Evolutionary conservation across 768 basidiomycete species (phyloP).

Genomic region (Gelatoporia subvermispora): DNA sequence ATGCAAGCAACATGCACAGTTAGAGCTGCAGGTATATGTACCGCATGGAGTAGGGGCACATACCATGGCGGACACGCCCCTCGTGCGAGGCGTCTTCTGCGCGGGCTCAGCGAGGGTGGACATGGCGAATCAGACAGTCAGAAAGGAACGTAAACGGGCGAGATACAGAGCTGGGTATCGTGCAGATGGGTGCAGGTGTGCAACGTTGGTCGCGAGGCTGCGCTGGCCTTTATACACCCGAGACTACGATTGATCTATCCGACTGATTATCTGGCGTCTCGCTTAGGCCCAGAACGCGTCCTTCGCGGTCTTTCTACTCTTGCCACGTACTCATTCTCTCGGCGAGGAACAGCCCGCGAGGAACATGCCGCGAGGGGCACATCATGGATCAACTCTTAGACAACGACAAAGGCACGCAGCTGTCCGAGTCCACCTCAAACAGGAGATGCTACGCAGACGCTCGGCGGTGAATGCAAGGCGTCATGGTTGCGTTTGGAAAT

Average conservation of each 20-base stretch:
- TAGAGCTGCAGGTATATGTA: not conserved
- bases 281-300: too few species aligned
- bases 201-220: too few species aligned
- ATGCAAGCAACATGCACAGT: not conserved
- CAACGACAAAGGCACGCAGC: not conserved
- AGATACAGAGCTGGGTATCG: not conserved
- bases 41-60: slow-evolving; percentile 4
- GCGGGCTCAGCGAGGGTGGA: slow-evolving; percentile 8
- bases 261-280: too few species aligned
- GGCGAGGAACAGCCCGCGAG: too few species aligned
- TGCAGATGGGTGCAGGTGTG: not conserved
- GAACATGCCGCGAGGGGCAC: too few species aligned
- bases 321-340: too few species aligned
- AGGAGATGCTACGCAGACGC: not conserved
- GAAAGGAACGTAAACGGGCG: not conserved
- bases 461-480: not conserved
- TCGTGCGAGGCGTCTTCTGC: slow-evolving; percentile 22
- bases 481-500: too few species aligned
- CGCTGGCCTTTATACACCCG: too few species aligned
- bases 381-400: too few species aligned
- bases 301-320: too few species aligned
- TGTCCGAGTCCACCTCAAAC: not conserved
- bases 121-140: slow-evolving; percentile 4
- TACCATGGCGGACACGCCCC: slow-evolving; percentile 26
- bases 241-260: too few species aligned